These are phyloP conservation scores for Lenwebbia sp. DNA, from an alignment of 345 rosid genomes.

Conservation along the genomic window DNA sequence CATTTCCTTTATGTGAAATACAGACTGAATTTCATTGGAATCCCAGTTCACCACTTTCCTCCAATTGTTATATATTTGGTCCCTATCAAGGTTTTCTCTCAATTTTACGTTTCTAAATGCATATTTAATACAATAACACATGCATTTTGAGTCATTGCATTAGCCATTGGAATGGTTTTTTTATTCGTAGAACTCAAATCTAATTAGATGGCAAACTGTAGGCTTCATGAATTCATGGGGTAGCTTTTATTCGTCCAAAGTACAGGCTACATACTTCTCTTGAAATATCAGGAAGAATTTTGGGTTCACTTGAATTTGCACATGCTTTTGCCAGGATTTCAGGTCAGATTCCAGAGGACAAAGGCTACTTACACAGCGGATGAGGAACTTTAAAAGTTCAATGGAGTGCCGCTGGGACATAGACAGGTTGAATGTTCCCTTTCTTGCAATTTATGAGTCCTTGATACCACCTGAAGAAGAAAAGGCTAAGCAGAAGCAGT, in stretches of 20 bases:
- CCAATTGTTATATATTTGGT: background rate
- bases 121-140: background rate
- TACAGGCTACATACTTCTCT: background rate
- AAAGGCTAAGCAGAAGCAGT: slow-evolving; percentile 69
- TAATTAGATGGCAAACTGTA: background rate
- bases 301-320: background rate
- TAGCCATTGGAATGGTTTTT: background rate
- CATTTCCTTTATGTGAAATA: background rate
- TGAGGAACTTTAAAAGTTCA: slow-evolving; percentile 43
- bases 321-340: slow-evolving; percentile 46
- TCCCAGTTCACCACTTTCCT: background rate
- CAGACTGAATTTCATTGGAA: background rate
- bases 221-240: background rate
- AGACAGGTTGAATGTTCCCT: slow-evolving; percentile 36
- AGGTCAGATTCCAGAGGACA: slow-evolving; percentile 79
- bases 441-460: slow-evolving; percentile 59
- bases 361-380: slow-evolving; percentile 49
- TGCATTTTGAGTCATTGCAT: background rate
- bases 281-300: background rate
- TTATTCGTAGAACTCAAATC: background rate
- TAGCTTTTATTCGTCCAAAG: background rate
- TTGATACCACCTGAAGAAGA: slow-evolving; percentile 78
- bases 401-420: slow-evolving; percentile 60
- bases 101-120: background rate
- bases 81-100: background rate